Evolutionary conservation across 1,139 yeast species (phyloP).

Genomic region (Yamadazyma diddensiae): DNA sequence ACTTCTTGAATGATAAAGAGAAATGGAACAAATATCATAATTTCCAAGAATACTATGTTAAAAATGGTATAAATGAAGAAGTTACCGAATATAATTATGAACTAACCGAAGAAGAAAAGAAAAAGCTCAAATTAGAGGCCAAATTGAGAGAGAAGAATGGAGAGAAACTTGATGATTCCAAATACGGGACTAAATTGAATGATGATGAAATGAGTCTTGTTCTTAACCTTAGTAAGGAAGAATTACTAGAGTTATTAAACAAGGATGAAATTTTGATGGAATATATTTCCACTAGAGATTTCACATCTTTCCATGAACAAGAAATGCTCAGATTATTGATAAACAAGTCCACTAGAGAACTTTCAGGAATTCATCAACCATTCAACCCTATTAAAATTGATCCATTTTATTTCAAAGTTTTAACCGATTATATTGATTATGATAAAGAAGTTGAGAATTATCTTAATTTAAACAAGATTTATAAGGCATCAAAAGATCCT

Average conservation of each 20-base stretch:
- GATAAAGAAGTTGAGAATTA: constrained; percentile 25
- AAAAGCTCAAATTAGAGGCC: constrained; percentile 14
- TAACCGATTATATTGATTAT: constrained; percentile 23
- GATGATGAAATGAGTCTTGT: constrained; percentile 21
- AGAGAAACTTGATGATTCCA: constrained; percentile 11
- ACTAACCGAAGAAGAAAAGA: constrained; percentile 21
- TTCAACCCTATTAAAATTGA: constrained; percentile 35
- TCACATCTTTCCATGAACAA: constrained; percentile 36
- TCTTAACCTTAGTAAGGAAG: constrained; percentile 20
- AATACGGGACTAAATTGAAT: constrained; percentile 13
- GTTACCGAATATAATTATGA: constrained; percentile 18
- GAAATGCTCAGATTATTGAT: constrained; percentile 32
- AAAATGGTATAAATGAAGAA: constrained; percentile 6
- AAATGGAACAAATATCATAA: constrained; percentile 28
- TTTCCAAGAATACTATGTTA: constrained; percentile 19
- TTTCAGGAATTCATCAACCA: constrained; percentile 23
- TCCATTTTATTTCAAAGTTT: constrained; percentile 31
- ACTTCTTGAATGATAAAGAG: constrained; percentile 18
- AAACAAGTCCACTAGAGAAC: constrained; percentile 27
- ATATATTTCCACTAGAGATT: constrained; percentile 24
- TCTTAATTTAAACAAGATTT: constrained; percentile 15
- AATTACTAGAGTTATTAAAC: constrained; percentile 23
- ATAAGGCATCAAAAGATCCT: constrained; percentile 3
- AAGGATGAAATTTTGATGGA: constrained; percentile 36
- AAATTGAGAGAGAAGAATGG: constrained; percentile 15